These are phyloP conservation scores for Coemansia sp. DNA, from an alignment of 192 early-diverging fungal genomes.

Conservation along the genomic window DNA sequence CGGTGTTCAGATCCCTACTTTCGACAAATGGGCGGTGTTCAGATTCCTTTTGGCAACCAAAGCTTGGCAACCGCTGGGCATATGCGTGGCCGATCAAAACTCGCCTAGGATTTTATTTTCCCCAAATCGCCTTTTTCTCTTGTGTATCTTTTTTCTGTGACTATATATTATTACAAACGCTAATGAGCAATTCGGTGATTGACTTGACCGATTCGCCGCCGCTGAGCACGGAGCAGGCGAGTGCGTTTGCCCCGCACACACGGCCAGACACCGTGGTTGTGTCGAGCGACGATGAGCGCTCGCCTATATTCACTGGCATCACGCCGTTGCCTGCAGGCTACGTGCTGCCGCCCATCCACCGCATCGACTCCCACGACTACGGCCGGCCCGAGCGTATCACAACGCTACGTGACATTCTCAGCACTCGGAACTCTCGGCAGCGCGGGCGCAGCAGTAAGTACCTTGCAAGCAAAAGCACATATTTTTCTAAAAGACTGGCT, in stretches of 20 bases:
- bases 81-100: too few relatives aligned
- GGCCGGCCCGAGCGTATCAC: conserved; percentile 42
- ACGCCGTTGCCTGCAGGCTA: conserved; percentile 29
- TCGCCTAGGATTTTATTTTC: not conserved
- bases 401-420: conserved; percentile 37
- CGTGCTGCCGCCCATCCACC: conserved; percentile 30
- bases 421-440: conserved; percentile 23
- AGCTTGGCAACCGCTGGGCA: too few relatives aligned
- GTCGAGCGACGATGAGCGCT: conserved; percentile 38
- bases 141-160: too few relatives aligned
- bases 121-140: not conserved
- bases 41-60: too few relatives aligned
- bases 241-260: not conserved
- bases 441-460: conserved; percentile 26
- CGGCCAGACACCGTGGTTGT: conserved; percentile 9
- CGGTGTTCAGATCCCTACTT: too few relatives aligned
- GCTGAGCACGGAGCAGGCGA: conserved; percentile 4
- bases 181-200: conserved; percentile 28
- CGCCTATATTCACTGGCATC: conserved; percentile 5
- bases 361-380: conserved; percentile 11
- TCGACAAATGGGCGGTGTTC: too few relatives aligned
- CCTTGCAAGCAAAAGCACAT: not conserved
- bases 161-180: too few relatives aligned
- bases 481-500: not conserved
- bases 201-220: conserved; percentile 38